Evolutionary conservation across 1,284 basidiomycete genomes (phyloP).

Genomic region (Schizophyllum amplum): DNA sequence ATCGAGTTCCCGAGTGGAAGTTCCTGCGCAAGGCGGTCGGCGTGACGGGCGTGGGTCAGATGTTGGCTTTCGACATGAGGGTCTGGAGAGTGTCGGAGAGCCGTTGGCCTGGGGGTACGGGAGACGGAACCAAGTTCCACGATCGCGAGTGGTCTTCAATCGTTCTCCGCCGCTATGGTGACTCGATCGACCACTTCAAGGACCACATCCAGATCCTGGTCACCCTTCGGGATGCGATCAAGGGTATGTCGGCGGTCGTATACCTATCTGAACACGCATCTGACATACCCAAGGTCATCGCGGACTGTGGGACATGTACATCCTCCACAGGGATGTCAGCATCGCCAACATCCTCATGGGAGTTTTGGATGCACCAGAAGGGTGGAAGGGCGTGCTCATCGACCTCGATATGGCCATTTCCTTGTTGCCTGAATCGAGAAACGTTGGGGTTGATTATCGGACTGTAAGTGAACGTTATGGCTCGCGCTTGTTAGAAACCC

Average conservation of each 20-base stretch:
- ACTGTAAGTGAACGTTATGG: background rate
- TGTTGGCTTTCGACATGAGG: background rate
- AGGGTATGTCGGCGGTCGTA: background rate
- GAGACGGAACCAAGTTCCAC: background rate
- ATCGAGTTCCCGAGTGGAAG: background rate
- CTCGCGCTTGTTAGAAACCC: too few species aligned
- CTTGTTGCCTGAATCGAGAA: background rate
- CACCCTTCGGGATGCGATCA: background rate
- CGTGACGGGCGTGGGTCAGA: background rate
- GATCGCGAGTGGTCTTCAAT: background rate
- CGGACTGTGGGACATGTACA: constrained; percentile 1
- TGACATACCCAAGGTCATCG: constrained; percentile 5
- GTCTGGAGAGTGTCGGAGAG: background rate
- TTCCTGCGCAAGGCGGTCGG: background rate
- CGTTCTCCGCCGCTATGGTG: background rate
- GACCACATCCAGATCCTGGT: background rate
- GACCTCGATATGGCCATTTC: constrained; percentile 10
- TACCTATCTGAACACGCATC: background rate
- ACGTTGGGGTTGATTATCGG: background rate
- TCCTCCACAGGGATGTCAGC: constrained; percentile 10
- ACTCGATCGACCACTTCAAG: background rate
- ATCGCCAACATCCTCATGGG: constrained; percentile 10
- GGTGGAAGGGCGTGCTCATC: constrained; percentile 7
- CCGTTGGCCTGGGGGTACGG: background rate
- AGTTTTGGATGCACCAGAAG: background rate